These are phyloP conservation scores for Dorcoceras hygrometricum DNA, from an alignment of 257 asterid species.

Conservation along the genomic window DNA sequence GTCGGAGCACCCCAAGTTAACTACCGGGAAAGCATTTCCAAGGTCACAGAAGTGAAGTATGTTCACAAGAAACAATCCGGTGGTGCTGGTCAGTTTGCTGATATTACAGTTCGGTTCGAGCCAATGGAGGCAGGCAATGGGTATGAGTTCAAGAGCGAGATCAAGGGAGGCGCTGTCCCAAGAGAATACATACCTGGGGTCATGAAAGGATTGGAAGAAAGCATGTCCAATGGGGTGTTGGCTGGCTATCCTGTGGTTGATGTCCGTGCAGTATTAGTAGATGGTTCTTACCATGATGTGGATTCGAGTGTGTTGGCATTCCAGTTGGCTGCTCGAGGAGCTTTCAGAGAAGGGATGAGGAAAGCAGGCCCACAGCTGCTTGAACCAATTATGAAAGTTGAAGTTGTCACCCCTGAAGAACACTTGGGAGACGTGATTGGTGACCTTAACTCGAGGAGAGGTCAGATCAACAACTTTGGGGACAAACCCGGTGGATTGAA, in stretches of 20 bases:
- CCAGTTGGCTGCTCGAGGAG: conserved; percentile 96
- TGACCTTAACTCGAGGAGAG: conserved; percentile 95
- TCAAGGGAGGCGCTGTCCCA: conserved; percentile 95
- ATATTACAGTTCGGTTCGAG: conserved; percentile 81
- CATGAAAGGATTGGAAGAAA: conserved; percentile 94
- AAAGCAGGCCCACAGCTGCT: conserved; percentile 91
- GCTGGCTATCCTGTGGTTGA: conserved; percentile 97
- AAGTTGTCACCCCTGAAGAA: conserved; percentile 94
- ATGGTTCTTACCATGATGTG: conserved; percentile 94
- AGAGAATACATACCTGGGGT: conserved; percentile 96
- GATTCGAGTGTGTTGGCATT: conserved; percentile 98
- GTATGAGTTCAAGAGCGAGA: conserved; percentile 94
- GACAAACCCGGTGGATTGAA: conserved; percentile 99
- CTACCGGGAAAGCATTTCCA: conserved; percentile 93
- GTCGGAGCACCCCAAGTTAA: conserved; percentile 99
- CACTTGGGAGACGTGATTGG: conserved; percentile 98
- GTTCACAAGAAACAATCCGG: conserved; percentile 98
- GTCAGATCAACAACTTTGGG: conserved; percentile 84
- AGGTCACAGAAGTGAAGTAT: conserved; percentile 67
- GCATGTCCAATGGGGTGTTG: conserved; percentile 88
- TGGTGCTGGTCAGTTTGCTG: conserved; percentile 96
- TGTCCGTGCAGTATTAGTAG: conserved; percentile 88
- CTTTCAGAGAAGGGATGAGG: conserved; percentile 88
- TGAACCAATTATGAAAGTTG: conserved; percentile 92
- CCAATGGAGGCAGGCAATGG: conserved; percentile 86